These are phyloP conservation scores for Tricholoma bakamatsutake DNA, from an alignment of 768 basidiomycete genomes.

Conservation along the genomic window DNA sequence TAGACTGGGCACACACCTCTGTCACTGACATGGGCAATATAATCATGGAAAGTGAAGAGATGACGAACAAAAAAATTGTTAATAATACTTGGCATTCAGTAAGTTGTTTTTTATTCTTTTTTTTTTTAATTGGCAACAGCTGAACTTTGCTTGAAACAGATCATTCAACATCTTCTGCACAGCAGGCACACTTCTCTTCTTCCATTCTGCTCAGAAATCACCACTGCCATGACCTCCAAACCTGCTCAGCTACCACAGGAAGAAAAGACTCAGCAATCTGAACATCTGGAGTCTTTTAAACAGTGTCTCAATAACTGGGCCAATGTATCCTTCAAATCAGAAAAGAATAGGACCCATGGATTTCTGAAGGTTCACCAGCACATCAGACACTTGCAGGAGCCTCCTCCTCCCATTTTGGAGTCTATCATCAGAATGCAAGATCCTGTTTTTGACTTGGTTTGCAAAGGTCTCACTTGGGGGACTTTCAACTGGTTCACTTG, in stretches of 20 bases:
- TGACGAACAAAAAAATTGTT: no score
- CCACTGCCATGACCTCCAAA: not conserved
- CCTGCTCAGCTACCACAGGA: not conserved
- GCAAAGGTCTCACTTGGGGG: no score
- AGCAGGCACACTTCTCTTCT: not conserved
- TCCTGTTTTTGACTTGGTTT: no score
- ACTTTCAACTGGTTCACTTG: no score
- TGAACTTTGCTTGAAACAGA: not conserved
- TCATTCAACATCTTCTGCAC: not conserved
- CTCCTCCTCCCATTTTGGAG: not conserved
- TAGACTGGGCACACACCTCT: not conserved
- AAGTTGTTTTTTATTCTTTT: no score
- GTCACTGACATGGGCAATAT: no score
- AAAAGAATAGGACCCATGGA: not conserved
- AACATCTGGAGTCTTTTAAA: not conserved
- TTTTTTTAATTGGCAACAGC: not conserved
- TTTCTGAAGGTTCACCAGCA: not conserved
- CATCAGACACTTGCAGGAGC: not conserved
- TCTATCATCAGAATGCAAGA: no score
- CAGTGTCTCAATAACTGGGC: no score
- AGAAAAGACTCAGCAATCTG: not conserved
- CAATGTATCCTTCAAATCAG: not conserved
- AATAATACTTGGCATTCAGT: not conserved
- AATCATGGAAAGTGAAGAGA: no score
- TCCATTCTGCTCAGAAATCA: not conserved